Base-by-base conservation (phyloP, 2,329 filamentous ascomycete genomes). In the Sclerotinia glacialis region DNA sequence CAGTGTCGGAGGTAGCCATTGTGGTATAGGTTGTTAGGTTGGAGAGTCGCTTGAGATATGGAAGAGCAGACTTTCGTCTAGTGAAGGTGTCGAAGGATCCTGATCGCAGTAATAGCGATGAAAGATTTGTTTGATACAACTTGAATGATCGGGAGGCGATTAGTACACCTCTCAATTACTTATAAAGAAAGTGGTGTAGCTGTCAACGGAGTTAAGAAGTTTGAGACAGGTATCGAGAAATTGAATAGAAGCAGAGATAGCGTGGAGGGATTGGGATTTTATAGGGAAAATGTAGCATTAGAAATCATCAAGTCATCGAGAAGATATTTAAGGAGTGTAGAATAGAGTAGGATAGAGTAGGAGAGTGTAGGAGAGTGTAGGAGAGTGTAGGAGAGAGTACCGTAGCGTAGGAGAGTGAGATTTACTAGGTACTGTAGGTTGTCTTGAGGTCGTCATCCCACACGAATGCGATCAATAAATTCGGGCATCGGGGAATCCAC, bases 61-160 rank as follows among this genome's bases (percentile, higher is more conserved):
- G 65, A 49, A 72, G 49, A 44, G 66, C 68, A 67, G 73, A 63
- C 65, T 73, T 64, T 66, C 69, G 71, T 70, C 75, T 55, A 69
- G 69, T 72, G 71, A 76, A 67, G 40, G 65, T 67, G 65, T 74
- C 72, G n/a, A 60, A 64, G 23, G 73, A 66, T 40, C 72, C 47
- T 68, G 72, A 72, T 73, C 75, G 74, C 74, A 76, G 62, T 50
- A 75, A 59, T 44, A 75, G 73, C 74, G 73, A 74, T 63, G 76
- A 75, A 44, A 67, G 70, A 40, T 71, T 67, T 66, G 74, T 67
- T 69, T 71, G 70, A 70, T 72, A 71, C 78, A 80, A 77, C 64
- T 74, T 78, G 76, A 74, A 71, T 59, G 67, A 68, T 62, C 52
- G 46, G 50, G 46, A 42, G 61, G 74, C 71, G 72, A 74, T 68